Evolutionary conservation across 495 filamentous ascomycete species (phyloP).

Genomic region (Poronia punctata): DNA sequence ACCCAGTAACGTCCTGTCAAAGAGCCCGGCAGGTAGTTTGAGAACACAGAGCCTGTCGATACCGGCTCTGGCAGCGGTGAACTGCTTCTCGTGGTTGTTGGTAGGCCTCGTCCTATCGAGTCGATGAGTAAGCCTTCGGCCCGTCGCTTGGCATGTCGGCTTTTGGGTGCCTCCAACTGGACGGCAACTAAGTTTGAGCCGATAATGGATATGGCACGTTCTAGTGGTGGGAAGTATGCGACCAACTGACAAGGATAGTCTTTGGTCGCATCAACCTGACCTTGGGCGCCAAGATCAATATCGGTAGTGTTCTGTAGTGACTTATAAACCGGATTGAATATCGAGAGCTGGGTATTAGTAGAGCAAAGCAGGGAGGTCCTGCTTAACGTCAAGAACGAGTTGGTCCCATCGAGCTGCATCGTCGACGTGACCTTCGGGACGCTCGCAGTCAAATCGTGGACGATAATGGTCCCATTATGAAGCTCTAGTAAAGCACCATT

Average conservation of each 20-base stretch:
- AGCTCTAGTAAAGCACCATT: conserved; percentile 51
- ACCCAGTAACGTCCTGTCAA: conserved; percentile 29
- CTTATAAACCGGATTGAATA: conserved; percentile 62
- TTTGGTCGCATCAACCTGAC: conserved; percentile 10
- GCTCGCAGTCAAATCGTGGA: conserved; percentile 45
- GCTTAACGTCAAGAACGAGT: conserved; percentile 47
- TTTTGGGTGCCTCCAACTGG: conserved; percentile 56
- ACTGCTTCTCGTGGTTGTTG: conserved; percentile 15
- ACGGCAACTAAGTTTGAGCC: conserved; percentile 52
- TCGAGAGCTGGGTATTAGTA: conserved; percentile 31
- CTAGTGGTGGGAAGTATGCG: conserved; percentile 56
- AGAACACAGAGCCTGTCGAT: conserved; percentile 26
- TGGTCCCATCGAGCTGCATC: conserved; percentile 28
- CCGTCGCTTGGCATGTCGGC: conserved; percentile 51
- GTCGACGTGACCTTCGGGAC: conserved; percentile 38
- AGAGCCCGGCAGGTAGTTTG: conserved; percentile 31
- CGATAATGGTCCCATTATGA: conserved; percentile 31
- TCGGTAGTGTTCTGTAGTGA: conserved; percentile 52
- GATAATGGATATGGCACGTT: conserved; percentile 52
- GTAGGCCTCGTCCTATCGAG: conserved; percentile 56
- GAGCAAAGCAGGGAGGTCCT: conserved; percentile 44
- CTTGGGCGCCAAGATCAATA: conserved; percentile 25
- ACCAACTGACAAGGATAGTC: conserved; percentile 38
- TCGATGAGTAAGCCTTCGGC: conserved; percentile 63
- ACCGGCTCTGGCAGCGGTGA: conserved; percentile 6